Percentiles rank a stretch among this genome's conserved stretches.
These are phyloP conservation scores for Murraya paniculata DNA, from an alignment of 345 rosid species.

Conservation along the genomic window DNA sequence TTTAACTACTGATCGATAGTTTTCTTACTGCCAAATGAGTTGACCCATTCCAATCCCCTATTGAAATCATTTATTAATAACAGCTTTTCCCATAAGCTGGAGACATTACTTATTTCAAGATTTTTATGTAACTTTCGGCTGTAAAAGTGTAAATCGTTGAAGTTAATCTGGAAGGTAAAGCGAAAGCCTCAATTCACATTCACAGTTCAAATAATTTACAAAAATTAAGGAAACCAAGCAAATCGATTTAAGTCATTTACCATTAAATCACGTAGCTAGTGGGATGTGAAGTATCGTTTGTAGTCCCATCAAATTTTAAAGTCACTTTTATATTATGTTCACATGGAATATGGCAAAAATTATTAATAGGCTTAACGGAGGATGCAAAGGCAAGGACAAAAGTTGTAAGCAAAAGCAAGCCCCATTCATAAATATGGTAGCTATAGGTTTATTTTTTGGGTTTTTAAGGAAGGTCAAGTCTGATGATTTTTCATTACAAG, in stretches of 20 bases:
- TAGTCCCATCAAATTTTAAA: slow-evolving; percentile 2
- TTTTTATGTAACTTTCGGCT: not conserved
- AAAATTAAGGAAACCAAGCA: not conserved
- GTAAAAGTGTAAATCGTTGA: not conserved
- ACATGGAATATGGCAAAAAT: slow-evolving; percentile 13
- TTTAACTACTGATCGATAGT: no score
- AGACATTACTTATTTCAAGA: not conserved
- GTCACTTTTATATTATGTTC: not conserved
- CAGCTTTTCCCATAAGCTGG: not conserved
- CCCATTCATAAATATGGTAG: slow-evolving; percentile 10
- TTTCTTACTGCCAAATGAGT: not conserved
- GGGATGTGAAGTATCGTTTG: no score
- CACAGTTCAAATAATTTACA: not conserved
- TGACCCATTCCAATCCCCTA: not conserved
- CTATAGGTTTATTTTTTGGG: not conserved
- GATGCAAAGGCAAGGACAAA: not conserved
- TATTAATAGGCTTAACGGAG: not conserved
- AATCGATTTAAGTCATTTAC: not conserved
- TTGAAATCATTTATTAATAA: not conserved
- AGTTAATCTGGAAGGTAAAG: not conserved
- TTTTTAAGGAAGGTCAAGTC: not conserved
- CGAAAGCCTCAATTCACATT: not conserved
- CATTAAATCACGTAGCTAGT: no score
- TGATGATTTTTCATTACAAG: not conserved
- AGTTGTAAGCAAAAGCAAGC: not conserved